These are phyloP conservation scores for Volvox carteri DNA, from an alignment of 163 green algal genomes.

Conservation along the genomic window DNA sequence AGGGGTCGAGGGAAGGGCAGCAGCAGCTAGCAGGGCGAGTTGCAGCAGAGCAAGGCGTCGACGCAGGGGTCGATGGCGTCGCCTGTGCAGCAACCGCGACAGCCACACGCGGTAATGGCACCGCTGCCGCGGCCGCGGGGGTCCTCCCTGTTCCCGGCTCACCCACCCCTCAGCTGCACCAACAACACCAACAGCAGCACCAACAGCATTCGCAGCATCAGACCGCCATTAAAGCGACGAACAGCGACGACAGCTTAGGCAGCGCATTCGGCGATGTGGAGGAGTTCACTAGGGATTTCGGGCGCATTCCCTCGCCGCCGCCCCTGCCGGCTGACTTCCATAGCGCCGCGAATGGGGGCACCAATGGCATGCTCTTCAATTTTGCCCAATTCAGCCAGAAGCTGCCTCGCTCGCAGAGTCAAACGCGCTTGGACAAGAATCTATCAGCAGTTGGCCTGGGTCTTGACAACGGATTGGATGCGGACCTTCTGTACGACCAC, in stretches of 20 bases:
- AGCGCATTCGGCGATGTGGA: conserved; percentile 61
- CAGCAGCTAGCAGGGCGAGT: background rate
- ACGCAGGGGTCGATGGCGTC: background rate
- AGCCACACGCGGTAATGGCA: too few species aligned
- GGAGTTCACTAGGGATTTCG: conserved; percentile 47
- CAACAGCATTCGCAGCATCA: background rate
- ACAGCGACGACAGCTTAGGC: conserved; percentile 34
- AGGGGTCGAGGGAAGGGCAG: background rate
- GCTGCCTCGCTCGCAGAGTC: conserved; percentile 55
- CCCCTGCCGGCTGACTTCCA: conserved; percentile 69
- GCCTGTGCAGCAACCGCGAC: background rate
- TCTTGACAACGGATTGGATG: conserved; percentile 41
- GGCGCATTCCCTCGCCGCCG: conserved; percentile 63
- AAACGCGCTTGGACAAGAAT: conserved; percentile 48
- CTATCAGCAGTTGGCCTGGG: conserved; percentile 51
- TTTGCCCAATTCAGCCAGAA: conserved; percentile 71
- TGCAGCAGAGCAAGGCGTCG: background rate
- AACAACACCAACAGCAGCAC: too few species aligned
- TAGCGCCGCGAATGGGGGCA: background rate
- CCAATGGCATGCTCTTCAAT: conserved; percentile 68
- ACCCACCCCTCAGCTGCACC: too few species aligned
- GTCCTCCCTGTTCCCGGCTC: too few species aligned
- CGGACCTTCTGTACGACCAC: conserved; percentile 67
- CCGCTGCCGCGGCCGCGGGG: too few species aligned
- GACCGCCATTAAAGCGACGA: conserved; percentile 9